These are phyloP conservation scores for Aspergillus udagawae DNA, from an alignment of 2,329 filamentous ascomycete species.

Conservation along the genomic window DNA sequence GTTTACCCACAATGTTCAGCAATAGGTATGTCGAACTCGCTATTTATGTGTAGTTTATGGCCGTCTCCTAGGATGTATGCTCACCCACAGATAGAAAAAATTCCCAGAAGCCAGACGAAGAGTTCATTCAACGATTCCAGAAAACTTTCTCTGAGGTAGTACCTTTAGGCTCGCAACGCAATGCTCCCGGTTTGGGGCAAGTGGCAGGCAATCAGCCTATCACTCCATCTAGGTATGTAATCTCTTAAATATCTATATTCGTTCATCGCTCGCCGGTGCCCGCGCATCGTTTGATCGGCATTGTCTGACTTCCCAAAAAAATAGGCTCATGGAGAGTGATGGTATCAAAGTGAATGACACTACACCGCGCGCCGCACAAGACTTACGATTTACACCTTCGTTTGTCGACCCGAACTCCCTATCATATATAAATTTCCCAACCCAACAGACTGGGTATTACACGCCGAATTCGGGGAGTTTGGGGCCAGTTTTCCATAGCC, in stretches of 20 bases:
- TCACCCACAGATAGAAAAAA: constrained; percentile 54
- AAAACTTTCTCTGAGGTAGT: constrained; percentile 74
- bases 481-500: constrained; percentile 72
- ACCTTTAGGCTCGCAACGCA: constrained; percentile 40
- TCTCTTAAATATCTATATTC: not conserved
- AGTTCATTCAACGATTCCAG: constrained; percentile 79
- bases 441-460: constrained; percentile 79
- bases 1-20: constrained; percentile 40
- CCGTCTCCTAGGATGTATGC: constrained; percentile 7
- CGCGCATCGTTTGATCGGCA: not conserved
- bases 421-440: constrained; percentile 73
- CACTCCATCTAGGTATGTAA: constrained; percentile 23
- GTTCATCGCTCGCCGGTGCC: not conserved
- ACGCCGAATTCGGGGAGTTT: constrained; percentile 79
- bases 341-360: constrained; percentile 73
- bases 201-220: constrained; percentile 15
- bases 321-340: constrained; percentile 45
- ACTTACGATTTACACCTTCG: constrained; percentile 87
- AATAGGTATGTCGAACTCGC: constrained; percentile 40
- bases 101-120: constrained; percentile 80
- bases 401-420: constrained; percentile 82
- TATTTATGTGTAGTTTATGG: not conserved
- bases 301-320: constrained; percentile 8
- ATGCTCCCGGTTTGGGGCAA: constrained; percentile 18
- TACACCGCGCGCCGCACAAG: constrained; percentile 73